Evolutionary conservation across 78 protist species (phyloP), one percentile per base, ranked within the genome.

Genomic region (Planoprotostelium fungivorum): DNA sequence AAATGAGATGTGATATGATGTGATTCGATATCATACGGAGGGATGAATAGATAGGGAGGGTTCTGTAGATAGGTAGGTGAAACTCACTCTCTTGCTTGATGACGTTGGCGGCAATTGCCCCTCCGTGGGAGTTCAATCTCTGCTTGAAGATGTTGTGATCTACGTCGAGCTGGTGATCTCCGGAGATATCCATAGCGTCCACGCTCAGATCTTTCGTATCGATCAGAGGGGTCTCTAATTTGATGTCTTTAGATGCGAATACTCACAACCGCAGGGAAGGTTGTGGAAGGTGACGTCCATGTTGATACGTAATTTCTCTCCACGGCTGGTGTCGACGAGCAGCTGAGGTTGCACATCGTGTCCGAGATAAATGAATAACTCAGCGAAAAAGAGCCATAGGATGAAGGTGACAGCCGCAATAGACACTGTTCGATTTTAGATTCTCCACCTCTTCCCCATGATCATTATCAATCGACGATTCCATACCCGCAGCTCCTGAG

Each of bases 181-280:
- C 98, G 23, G 97, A 91, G 34, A 96, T 89, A 86, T 97, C 98
- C 95, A 97, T 90, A 9, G 96, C 95, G 91, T 96, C 98, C 34
- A 96, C 87, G 63, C 94, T 86, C 34, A 95, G 29, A 73, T 83
- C 96, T 94, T 37, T 31, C 29, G 5, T n/a, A 9, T 29, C 28
- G 10, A 37, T 1, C 36, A 85, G 36, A 23, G 1, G 34, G 35
- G 1, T n/a, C 36, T 36, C 34, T 63, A 88, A 36, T 31, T 0
- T 83, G 31, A 84, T 28, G 36, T n/a, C n/a, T n/a, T n/a, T n/a
- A n/a, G n/a, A n/a, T n/a, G n/a, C n/a, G n/a, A n/a, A n/a, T 1
- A 84, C 96, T 73, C 91, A 91, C 96, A 94, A 34, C 90, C 93
- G 84, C 97, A 95, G 63, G 95, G 88, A 85, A 95, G 73, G 38